phyloP scores from a whole-genome alignment of 306 rosid species.

The Myrica gale region DNA sequence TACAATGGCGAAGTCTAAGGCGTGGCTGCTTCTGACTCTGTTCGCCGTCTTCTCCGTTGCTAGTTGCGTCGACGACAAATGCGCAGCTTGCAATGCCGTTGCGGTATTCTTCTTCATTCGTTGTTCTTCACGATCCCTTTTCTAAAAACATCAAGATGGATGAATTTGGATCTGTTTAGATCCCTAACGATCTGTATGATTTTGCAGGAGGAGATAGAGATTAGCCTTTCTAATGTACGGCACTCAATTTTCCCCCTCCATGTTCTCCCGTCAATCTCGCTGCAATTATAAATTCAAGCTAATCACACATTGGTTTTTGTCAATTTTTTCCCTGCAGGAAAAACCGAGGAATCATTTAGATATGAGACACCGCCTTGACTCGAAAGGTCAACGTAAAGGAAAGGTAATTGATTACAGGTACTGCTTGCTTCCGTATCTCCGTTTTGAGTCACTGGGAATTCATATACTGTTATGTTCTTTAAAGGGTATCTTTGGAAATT shows the following conservation, averaged over 20 bases:
- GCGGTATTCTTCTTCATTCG: constrained; percentile 48
- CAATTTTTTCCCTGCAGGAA: constrained; percentile 45
- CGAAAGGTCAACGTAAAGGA: constrained; percentile 86
- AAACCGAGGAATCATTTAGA: constrained; percentile 96
- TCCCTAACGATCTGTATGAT: not conserved
- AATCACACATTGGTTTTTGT: not conserved
- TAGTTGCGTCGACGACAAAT: constrained; percentile 70
- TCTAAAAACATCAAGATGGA: not conserved
- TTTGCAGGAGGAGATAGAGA: constrained; percentile 83
- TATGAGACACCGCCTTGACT: constrained; percentile 97
- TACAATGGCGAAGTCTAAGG: constrained; percentile 31
- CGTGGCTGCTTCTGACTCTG: constrained; percentile 33
- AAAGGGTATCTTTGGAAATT: constrained; percentile 4
- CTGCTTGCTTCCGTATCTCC: constrained; percentile 20
- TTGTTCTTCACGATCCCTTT: not conserved
- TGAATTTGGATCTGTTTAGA: not conserved
- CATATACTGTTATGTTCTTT: not conserved
- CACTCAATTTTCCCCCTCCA: not conserved
- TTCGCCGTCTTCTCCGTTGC: constrained; percentile 38
- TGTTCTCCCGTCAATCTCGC: not conserved
- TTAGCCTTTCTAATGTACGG: constrained; percentile 70
- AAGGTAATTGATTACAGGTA: constrained; percentile 95
- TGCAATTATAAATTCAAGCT: not conserved
- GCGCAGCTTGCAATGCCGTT: constrained; percentile 87
- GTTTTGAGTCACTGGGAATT: not conserved